Conservation (phyloP, 192 early-diverging fungal genomes). For the Ambispora gerdemannii region DNA sequence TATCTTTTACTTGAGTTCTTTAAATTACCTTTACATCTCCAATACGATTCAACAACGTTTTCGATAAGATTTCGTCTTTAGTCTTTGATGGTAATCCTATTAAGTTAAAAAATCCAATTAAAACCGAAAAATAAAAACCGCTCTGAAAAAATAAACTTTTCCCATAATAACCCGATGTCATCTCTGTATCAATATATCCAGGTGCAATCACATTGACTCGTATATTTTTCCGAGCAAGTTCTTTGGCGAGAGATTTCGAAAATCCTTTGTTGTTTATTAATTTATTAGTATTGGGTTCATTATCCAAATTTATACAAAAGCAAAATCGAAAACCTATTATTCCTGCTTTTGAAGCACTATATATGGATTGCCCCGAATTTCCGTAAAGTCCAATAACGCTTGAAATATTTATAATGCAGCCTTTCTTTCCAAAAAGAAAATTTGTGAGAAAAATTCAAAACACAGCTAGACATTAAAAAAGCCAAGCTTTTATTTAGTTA, state of each 20-base stretch:
- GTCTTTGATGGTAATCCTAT: constrained; percentile 42
- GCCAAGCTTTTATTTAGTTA: background rate
- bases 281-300: background rate
- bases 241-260: constrained; percentile 78
- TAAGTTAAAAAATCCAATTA: background rate
- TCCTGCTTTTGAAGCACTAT: constrained; percentile 85
- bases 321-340: constrained; percentile 59
- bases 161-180: constrained; percentile 53
- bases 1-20: background rate
- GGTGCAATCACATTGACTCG: constrained; percentile 83
- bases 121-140: background rate
- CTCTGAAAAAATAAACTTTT: background rate
- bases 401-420: constrained; percentile 81
- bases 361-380: constrained; percentile 69
- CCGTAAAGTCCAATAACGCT: constrained; percentile 75
- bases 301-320: background rate
- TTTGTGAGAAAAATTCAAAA: no score
- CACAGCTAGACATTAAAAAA: no score
- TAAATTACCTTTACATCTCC: constrained; percentile 47
- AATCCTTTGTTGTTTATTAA: constrained; percentile 52
- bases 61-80: constrained; percentile 41
- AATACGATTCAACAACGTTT: constrained; percentile 54
- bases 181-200: constrained; percentile 83
- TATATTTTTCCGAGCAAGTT: constrained; percentile 67
- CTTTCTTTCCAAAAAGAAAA: no score